These are phyloP conservation scores for Quercus robur DNA, from an alignment of 306 rosid genomes.

Conservation along the genomic window DNA sequence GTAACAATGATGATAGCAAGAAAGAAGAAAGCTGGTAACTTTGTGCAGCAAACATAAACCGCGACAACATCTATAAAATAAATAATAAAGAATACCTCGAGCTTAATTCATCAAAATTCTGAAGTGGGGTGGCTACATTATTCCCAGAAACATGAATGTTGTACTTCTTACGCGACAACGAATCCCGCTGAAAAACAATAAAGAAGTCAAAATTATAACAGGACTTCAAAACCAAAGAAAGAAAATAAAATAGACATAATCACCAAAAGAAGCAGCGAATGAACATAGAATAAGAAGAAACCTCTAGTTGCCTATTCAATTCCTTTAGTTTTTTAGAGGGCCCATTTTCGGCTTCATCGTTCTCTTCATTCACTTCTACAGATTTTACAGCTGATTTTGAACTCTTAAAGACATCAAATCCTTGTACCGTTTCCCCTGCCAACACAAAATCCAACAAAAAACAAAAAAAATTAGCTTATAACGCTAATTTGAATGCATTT, in stretches of 20 bases:
- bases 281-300: constrained; percentile 16
- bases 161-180: constrained; percentile 59
- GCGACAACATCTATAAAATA: background rate
- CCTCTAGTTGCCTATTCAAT: constrained; percentile 73
- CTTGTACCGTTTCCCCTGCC: constrained; percentile 54
- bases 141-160: constrained; percentile 85
- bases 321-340: constrained; percentile 55
- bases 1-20: background rate
- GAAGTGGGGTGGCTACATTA: constrained; percentile 76
- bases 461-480: background rate
- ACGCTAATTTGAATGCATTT: background rate
- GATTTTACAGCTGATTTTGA: constrained; percentile 34
- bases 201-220: constrained; percentile 8
- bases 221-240: background rate
- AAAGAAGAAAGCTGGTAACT: background rate
- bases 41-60: too few relatives aligned
- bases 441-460: constrained; percentile 11
- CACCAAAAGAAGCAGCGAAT: background rate
- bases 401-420: constrained; percentile 66
- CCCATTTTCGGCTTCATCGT: constrained; percentile 25
- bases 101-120: constrained; percentile 66
- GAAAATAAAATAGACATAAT: background rate
- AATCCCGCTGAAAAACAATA: constrained; percentile 48
- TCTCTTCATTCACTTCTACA: constrained; percentile 22
- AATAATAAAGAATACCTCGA: constrained; percentile 47